phyloP scores from a whole-genome alignment of 805 yeast species.

The Ogataea ganodermae region DNA sequence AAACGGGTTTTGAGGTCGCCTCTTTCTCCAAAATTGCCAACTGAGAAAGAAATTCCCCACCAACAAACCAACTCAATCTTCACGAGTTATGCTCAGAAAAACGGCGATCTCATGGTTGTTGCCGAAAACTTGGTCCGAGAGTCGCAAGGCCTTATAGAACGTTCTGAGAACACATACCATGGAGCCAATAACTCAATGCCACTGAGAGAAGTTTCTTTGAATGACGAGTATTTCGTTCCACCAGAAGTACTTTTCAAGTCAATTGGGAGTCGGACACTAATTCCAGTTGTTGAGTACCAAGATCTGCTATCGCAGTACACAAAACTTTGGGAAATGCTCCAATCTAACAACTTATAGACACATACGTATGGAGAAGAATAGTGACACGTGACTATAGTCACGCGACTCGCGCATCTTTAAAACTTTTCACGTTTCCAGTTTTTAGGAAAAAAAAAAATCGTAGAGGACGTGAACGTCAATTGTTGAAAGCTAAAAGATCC shows the following conservation, averaged over 20 bases:
- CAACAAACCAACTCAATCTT: slow-evolving; percentile 7
- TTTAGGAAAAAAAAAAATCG: slow-evolving; percentile 6
- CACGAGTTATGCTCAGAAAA: slow-evolving; percentile 15
- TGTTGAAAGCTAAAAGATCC: not conserved
- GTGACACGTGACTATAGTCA: slow-evolving; percentile 16
- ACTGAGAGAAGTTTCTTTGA: slow-evolving; percentile 8
- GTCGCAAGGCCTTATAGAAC: slow-evolving; percentile 13
- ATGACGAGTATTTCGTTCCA: slow-evolving; percentile 19
- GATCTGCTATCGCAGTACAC: slow-evolving; percentile 19
- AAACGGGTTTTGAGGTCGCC: slow-evolving; percentile 2
- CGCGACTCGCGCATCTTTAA: slow-evolving; percentile 31
- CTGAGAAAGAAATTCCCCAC: not conserved
- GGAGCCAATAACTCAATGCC: slow-evolving; percentile 13
- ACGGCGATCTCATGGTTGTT: slow-evolving; percentile 17
- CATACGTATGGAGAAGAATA: not conserved
- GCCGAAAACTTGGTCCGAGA: slow-evolving; percentile 16
- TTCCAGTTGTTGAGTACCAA: slow-evolving; percentile 21
- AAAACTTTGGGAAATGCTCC: slow-evolving; percentile 13
- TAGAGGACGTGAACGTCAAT: slow-evolving; percentile 5
- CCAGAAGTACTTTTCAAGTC: slow-evolving; percentile 18
- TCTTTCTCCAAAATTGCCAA: not conserved
- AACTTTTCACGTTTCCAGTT: slow-evolving; percentile 27
- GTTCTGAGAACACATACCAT: slow-evolving; percentile 16
- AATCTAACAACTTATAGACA: slow-evolving; percentile 3
- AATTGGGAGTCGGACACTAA: slow-evolving; percentile 14